Evolutionary conservation across 331 rosid species (phyloP).

Genomic region (Rhamnella rubrinervis): DNA sequence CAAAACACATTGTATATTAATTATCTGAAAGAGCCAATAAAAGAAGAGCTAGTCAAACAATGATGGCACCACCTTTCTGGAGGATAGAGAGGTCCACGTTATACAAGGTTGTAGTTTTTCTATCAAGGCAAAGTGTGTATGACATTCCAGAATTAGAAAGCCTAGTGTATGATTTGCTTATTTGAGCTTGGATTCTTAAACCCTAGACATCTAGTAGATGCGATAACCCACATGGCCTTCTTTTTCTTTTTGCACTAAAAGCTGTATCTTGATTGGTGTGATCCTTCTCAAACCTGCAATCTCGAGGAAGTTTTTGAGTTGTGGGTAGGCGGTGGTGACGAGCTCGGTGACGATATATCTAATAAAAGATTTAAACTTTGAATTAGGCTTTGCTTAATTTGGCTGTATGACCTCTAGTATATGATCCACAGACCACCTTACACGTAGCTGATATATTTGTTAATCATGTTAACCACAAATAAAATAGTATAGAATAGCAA

Average conservation of each 20-base stretch:
- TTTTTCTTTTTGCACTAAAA: conserved; percentile 20
- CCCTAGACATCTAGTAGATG: conserved; percentile 57
- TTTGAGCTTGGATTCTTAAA: conserved; percentile 26
- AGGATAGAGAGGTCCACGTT: conserved; percentile 46
- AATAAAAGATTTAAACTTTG: no score
- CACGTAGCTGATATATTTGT: conserved; percentile 11
- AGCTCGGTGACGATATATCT: conserved; percentile 7
- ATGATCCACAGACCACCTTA: conserved; percentile 17
- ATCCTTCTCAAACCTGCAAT: conserved; percentile 46
- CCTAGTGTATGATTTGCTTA: conserved; percentile 12
- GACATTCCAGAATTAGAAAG: conserved; percentile 57
- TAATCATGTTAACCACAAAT: conserved; percentile 16
- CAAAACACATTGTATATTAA: conserved; percentile 22
- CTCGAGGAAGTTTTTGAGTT: conserved; percentile 45
- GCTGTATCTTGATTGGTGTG: conserved; percentile 56
- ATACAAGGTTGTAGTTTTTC: conserved; percentile 16
- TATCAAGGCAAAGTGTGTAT: conserved; percentile 2
- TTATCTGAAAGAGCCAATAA: conserved; percentile 22
- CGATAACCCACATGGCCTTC: conserved; percentile 67
- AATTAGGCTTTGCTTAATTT: background rate
- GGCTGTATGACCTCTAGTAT: background rate
- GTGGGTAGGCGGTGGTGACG: conserved; percentile 16
- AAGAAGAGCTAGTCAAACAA: conserved; percentile 45
- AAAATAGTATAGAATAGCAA: conserved; percentile 13
- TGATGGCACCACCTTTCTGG: conserved; percentile 42